Percentiles rank a stretch among this genome's conserved stretches.
Conservation (phyloP, 768 basidiomycete species). For the Rhodotorula graminis region DNA sequence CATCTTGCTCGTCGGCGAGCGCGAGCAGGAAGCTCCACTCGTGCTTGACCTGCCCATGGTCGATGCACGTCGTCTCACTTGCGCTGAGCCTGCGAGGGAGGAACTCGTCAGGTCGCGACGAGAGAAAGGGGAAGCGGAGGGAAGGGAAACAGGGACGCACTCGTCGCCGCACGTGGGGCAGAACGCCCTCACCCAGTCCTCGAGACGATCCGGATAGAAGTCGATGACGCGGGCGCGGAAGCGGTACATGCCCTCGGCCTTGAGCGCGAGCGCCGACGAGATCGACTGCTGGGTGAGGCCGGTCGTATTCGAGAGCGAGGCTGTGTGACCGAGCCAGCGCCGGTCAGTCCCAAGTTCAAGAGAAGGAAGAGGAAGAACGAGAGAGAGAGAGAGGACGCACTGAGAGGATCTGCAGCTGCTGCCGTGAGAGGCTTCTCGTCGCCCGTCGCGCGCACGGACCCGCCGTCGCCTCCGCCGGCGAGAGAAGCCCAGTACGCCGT, state of each 20-base stretch:
- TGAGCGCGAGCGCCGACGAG: neutral
- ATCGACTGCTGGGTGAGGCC: neutral
- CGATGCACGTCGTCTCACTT: neutral
- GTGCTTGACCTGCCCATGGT: neutral
- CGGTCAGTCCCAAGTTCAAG: neutral
- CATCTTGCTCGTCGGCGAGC: neutral
- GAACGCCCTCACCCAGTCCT: constrained; percentile 14
- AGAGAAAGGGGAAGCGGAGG: neutral
- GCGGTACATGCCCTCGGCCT: neutral
- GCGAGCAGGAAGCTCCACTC: constrained; percentile 1
- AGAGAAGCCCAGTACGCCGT: neutral
- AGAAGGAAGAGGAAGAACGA: no score
- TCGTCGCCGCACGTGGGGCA: constrained; percentile 3
- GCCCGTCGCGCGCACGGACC: neutral
- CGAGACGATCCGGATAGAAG: neutral
- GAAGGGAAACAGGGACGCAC: neutral
- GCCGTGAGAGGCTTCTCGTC: neutral
- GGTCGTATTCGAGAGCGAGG: neutral
- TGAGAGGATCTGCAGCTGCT: neutral
- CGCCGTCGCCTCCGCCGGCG: neutral
- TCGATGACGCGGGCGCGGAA: constrained; percentile 10
- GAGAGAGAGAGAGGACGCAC: neutral
- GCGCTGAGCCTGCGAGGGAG: neutral
- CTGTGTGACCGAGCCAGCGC: neutral
- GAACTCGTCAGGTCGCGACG: neutral